These are phyloP conservation scores for Bipolaris gigantea DNA, from an alignment of 2,329 filamentous ascomycete species.

Conservation along the genomic window DNA sequence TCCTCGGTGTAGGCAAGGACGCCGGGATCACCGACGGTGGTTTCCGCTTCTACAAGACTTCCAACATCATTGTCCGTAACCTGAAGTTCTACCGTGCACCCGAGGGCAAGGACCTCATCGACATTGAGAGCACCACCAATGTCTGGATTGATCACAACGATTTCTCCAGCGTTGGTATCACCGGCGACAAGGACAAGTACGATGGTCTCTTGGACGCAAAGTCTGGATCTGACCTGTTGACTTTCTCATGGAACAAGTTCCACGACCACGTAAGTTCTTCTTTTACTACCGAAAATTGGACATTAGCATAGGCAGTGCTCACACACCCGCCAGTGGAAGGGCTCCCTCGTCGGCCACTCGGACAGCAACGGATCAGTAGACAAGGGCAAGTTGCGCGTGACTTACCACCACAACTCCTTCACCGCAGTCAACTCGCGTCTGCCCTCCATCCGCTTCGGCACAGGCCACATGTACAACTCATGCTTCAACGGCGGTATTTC, in stretches of 20 bases:
- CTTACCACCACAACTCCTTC: constrained; percentile 70
- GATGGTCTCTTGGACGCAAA: constrained; percentile 60
- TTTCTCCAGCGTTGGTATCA: constrained; percentile 57
- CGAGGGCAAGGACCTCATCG: constrained; percentile 61
- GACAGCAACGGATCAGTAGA: constrained; percentile 48
- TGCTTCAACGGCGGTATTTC: constrained; percentile 45
- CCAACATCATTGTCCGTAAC: constrained; percentile 66
- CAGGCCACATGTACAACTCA: constrained; percentile 62
- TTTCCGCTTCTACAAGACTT: constrained; percentile 55
- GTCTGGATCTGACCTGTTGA: constrained; percentile 64
- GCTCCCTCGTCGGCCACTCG: constrained; percentile 57
- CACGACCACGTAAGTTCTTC: constrained; percentile 54
- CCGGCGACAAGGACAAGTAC: constrained; percentile 37
- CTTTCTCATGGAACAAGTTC: constrained; percentile 56
- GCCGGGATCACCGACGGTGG: constrained; percentile 51
- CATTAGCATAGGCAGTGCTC: not conserved
- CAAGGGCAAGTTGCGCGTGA: constrained; percentile 63
- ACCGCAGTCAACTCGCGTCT: constrained; percentile 64
- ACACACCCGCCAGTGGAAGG: constrained; percentile 53
- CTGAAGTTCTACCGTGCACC: constrained; percentile 62
- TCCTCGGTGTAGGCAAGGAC: constrained; percentile 48
- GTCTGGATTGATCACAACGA: constrained; percentile 68
- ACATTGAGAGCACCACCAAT: constrained; percentile 60
- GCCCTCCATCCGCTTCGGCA: constrained; percentile 67
- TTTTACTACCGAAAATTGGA: not conserved